phyloP scores from a whole-genome alignment of 2,329 filamentous ascomycete genomes.

The Coniochaeta prunicola region DNA sequence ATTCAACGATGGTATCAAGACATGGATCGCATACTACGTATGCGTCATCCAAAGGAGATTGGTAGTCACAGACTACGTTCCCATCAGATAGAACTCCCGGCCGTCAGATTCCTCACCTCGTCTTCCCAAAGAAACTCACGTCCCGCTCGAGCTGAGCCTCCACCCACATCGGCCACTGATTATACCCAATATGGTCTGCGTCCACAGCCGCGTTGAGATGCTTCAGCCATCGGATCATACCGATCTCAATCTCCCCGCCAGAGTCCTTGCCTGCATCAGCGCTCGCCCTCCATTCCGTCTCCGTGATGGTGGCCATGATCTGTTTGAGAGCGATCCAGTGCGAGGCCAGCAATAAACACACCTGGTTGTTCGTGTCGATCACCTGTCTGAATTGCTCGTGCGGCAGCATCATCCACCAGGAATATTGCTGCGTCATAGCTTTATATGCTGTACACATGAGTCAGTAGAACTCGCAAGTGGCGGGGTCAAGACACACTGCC shows the following conservation, averaged over 20 bases:
- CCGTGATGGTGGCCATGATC: conserved; percentile 43
- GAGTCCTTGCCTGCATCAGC: conserved; percentile 11
- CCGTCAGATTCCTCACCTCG: conserved; percentile 4
- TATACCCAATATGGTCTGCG: conserved; percentile 35
- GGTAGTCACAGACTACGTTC: conserved; percentile 3
- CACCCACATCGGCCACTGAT: conserved; percentile 49
- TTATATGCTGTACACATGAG: conserved; percentile 33
- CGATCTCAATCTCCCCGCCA: conserved; percentile 26
- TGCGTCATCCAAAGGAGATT: conserved; percentile 6
- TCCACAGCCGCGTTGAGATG: conserved; percentile 41
- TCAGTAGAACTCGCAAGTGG: background rate
- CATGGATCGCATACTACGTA: conserved; percentile 3
- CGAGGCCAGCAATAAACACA: conserved; percentile 38
- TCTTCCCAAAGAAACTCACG: conserved; percentile 35
- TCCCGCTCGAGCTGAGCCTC: conserved; percentile 40
- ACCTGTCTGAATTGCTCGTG: conserved; percentile 43
- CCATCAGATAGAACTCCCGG: background rate
- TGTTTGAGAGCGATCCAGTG: conserved; percentile 50
- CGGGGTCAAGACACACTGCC: no score
- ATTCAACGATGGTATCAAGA: background rate
- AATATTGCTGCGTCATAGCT: conserved; percentile 41
- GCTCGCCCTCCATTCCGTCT: conserved; percentile 26
- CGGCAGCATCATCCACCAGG: conserved; percentile 51
- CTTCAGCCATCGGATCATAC: conserved; percentile 42
- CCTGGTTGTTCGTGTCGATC: conserved; percentile 38